Evolutionary conservation across 495 filamentous ascomycete genomes (phyloP), one percentile per base, ranked within the genome.

Genomic region (Geoglossum glabrum): DNA sequence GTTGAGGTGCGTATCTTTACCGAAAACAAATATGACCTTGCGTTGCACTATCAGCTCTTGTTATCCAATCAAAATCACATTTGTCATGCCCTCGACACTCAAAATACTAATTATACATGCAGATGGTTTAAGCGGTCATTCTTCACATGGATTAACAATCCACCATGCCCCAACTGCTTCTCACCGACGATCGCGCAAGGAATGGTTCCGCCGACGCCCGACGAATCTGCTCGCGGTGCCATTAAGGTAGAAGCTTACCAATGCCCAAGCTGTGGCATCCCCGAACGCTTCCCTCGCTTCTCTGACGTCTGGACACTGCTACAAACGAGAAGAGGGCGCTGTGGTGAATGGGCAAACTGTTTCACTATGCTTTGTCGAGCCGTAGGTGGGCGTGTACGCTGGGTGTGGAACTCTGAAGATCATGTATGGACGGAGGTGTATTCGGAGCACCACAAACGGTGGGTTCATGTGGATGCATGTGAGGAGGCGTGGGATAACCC

Each of bases 341-440:
- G 79, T 57, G 93, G 92, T 54, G 92, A 99, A 72, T 99, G 93
- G 90, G 90, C 85, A 56, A 96, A 96, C 69, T 95, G 90, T 72
- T 99, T 99, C 71, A 89, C 84, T 69, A 99, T 99, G 92, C 77
- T 99, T 23, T 97, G 92, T 71, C 79, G 92, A 46, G 92, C 92
- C 7, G 79, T 97, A 30, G 90, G 90, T 33, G 84, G 81, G 36
- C 79, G 93, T 47, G 92, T 96, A 19, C 79, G 92, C 61, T 98
- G 93, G 93, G 87, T 98, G 28, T 98, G 93, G 93, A 96, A 96
- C 61, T 81, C 84, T 31, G 92, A 99, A 69, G 93, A 99, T 68
- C 84, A 94, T 60, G 86, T 95, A 23, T 98, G 92, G 90, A 95
- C 89, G 0, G 92, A 99, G 68, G 82, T 97, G 26, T 99, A 95